Base-by-base conservation (phyloP, 257 asterid genomes). In the Oldenlandia corymbosa region DNA sequence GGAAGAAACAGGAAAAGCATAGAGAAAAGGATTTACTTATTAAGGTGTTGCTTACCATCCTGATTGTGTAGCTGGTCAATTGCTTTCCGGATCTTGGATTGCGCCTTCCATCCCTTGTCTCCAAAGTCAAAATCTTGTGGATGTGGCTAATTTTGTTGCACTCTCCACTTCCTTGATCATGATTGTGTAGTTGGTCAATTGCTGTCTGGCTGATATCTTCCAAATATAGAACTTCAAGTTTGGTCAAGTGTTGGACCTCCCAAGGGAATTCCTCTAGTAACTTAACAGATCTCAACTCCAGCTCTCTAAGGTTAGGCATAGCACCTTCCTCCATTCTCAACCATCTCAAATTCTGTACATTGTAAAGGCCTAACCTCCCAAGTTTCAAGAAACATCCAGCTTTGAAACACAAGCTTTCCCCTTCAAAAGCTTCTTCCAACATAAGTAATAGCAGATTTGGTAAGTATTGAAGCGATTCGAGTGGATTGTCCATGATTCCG, bases 341-440 rank as follows among this genome's bases (percentile, higher is more conserved):
- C 55, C 58, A 49, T 66, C 27, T 66, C 46, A 65, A 52, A 42
- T 20, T 13, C 0, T 10, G 12, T 23, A 58, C 7, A 17, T 5
- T 13, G 1, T 14, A 1, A 0, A 67, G 30, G 18, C 4, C 1
- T 32, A 67, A 36, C 1, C 5, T 27, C 51, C 58, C 54, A 2
- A 67, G 59, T 2, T 48, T 43, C 20, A 14, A 26, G 43, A 67
- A 67, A 13, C 55, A 43, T n/a, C 76, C 79, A 1, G 68, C 73
- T 62, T 61, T 70, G 41, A 82, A 82, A 60, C 75, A 53, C 26
- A 82, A 60, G 27, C 57, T 43, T 14, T 67, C 64, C 14, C 79
- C 85, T 8, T 48, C 67, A 43, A 45, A 82, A 21, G 76, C 78
- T 11, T 5, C 31, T n/a, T 37, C 49, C 1, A 73, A 36, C 2